A percentile compares a stretch with the other conserved stretches of the same genome.
Conservation (phyloP, 1,284 basidiomycete species). For the Leccinum cinnamomeum region DNA sequence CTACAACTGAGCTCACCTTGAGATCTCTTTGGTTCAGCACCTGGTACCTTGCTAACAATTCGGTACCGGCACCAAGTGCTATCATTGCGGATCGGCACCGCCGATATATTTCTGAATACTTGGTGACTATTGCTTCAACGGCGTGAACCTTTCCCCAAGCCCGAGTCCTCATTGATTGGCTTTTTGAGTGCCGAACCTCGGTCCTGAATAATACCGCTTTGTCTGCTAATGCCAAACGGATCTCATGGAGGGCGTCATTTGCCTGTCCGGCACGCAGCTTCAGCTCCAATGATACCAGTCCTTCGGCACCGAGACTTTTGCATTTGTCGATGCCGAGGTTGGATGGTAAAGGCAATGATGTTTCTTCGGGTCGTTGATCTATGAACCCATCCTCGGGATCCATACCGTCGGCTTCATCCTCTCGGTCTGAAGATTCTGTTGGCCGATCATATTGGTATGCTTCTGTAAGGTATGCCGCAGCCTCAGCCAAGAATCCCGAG, state of each 20-base stretch:
- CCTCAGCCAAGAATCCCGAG: background rate
- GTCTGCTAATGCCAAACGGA: background rate
- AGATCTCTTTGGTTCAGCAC: background rate
- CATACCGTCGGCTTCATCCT: background rate
- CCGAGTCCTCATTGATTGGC: background rate
- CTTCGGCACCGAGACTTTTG: background rate
- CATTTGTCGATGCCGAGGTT: background rate
- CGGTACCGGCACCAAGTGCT: background rate
- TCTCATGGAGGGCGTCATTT: background rate
- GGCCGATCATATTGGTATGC: background rate
- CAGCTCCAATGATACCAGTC: background rate
- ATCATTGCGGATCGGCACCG: background rate
- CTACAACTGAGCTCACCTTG: background rate
- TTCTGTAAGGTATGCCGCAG: background rate
- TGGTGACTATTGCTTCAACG: background rate
- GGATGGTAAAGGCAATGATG: background rate
- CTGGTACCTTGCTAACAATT: background rate
- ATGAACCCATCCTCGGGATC: background rate
- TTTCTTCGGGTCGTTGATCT: background rate
- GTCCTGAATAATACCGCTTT: background rate
- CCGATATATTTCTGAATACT: background rate
- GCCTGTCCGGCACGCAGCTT: background rate
- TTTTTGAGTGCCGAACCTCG: background rate
- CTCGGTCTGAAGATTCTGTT: background rate
- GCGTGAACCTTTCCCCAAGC: background rate